Evolutionary conservation across 2,329 filamentous ascomycete species (phyloP).

Genomic region (Cryphonectria nitschkei): DNA sequence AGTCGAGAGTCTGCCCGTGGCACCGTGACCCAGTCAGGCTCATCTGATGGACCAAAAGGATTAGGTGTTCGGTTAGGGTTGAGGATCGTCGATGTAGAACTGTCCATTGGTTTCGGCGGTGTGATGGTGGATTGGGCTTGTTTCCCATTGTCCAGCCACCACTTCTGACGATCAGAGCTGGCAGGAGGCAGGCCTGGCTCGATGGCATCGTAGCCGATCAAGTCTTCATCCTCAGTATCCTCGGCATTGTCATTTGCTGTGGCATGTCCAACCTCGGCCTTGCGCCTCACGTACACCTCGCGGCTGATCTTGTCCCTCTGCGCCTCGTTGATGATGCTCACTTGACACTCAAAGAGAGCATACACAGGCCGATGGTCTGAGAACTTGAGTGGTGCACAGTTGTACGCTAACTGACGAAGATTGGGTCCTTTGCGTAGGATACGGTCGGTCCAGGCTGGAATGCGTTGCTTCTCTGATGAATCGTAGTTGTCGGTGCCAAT

Average conservation of each 20-base stretch:
- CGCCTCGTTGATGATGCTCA: constrained; percentile 78
- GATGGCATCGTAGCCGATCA: constrained; percentile 80
- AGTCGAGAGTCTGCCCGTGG: constrained; percentile 57
- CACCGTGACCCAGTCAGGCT: constrained; percentile 82
- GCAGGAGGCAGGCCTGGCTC: constrained; percentile 75
- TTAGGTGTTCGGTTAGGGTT: constrained; percentile 80
- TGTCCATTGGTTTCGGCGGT: constrained; percentile 58
- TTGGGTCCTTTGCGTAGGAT: constrained; percentile 85
- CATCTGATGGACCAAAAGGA: constrained; percentile 74
- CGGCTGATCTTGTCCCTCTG: constrained; percentile 73
- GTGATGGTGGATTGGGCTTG: constrained; percentile 74
- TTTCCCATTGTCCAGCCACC: constrained; percentile 72
- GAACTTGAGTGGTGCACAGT: constrained; percentile 79
- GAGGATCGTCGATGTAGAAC: constrained; percentile 59
- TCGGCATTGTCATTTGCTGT: constrained; percentile 59
- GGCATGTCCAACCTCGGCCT: constrained; percentile 66
- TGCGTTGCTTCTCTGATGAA: constrained; percentile 92
- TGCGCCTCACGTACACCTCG: constrained; percentile 73
- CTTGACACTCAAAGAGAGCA: constrained; percentile 81
- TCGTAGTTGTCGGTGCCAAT: constrained; percentile 88
- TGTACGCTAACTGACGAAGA: constrained; percentile 81
- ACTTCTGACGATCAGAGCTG: constrained; percentile 70
- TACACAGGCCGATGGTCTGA: constrained; percentile 98
- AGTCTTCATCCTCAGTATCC: constrained; percentile 75
- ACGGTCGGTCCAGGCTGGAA: constrained; percentile 96